A percentile compares a stretch with the other conserved stretches of the same genome.
Conservation (phyloP, 176 grass and related monocot species). For the Aegilops speltoides region DNA sequence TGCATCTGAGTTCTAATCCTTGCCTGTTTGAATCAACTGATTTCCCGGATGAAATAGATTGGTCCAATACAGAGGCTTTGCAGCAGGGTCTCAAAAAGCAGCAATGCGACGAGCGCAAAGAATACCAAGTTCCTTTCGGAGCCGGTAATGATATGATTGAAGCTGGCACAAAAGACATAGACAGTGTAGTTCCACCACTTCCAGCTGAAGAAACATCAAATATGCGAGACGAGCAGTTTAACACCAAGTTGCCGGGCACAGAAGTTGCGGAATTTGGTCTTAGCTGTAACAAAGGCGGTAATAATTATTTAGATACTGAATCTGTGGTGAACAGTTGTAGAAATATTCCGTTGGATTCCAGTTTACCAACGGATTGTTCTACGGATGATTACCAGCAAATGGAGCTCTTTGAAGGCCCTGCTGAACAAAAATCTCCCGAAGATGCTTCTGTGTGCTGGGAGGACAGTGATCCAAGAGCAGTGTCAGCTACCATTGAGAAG, state of each 20-base stretch:
- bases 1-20: neutral
- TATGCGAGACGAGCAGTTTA: neutral
- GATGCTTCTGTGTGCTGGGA: neutral
- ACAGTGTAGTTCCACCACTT: neutral
- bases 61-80: neutral
- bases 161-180: neutral
- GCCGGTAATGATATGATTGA: neutral
- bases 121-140: conserved; percentile 15
- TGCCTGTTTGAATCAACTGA: conserved; percentile 1
- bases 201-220: neutral
- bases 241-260: too few species aligned
- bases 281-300: neutral
- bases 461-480: neutral
- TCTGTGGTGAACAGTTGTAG: neutral
- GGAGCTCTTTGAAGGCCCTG: neutral
- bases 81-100: neutral
- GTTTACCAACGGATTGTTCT: conserved; percentile 14
- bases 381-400: neutral
- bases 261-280: too few species aligned
- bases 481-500: neutral
- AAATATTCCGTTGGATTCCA: neutral
- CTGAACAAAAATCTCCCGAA: neutral
- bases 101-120: neutral
- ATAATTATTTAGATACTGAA: neutral
- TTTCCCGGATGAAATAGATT: conserved; percentile 12